A percentile compares a stretch with the other conserved stretches of the same genome.
phyloP scores from a whole-genome alignment of 2,329 filamentous ascomycete species.

The Eutypella sp. region DNA sequence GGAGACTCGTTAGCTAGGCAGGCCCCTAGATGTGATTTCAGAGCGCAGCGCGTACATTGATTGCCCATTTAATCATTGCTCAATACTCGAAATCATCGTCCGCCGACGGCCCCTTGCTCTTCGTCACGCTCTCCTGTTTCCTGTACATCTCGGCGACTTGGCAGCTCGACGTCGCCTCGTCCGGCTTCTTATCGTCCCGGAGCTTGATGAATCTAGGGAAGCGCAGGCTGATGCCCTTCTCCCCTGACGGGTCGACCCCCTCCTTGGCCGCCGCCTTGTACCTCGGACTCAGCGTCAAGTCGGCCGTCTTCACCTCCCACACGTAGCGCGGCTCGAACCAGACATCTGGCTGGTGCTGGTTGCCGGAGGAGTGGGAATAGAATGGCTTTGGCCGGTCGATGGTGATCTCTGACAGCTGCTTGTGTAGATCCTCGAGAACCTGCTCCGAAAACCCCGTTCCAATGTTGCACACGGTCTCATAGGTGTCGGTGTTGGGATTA shows the following conservation, averaged over 20 bases:
- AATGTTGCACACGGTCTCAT: conserved; percentile 97
- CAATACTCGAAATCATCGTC: conserved; percentile 99
- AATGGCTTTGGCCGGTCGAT: conserved; percentile 94
- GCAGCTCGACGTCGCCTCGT: conserved; percentile 76
- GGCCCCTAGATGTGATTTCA: no score
- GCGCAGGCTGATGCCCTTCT: conserved; percentile 77
- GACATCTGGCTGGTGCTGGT: conserved; percentile 93
- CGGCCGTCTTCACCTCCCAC: conserved; percentile 97
- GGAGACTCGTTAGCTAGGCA: no score
- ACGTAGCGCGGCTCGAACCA: conserved; percentile 96
- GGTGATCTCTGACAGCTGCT: conserved; percentile 66
- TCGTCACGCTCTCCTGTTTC: conserved; percentile 85
- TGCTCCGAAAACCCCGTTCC: conserved; percentile 95
- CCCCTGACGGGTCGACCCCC: conserved; percentile 65
- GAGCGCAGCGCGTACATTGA: no score
- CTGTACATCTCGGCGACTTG: conserved; percentile 97
- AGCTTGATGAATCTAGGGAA: conserved; percentile 92
- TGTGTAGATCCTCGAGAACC: conserved; percentile 83
- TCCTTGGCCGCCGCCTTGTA: conserved; percentile 89
- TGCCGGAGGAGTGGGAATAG: conserved; percentile 77
- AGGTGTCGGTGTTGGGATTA: conserved; percentile 72
- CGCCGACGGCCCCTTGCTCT: conserved; percentile 78
- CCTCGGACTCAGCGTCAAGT: conserved; percentile 84
- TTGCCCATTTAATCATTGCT: no score
- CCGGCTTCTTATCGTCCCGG: conserved; percentile 92